Conservation (phyloP, 2,329 filamentous ascomycete species). For the Nectriaceae sp. region DNA sequence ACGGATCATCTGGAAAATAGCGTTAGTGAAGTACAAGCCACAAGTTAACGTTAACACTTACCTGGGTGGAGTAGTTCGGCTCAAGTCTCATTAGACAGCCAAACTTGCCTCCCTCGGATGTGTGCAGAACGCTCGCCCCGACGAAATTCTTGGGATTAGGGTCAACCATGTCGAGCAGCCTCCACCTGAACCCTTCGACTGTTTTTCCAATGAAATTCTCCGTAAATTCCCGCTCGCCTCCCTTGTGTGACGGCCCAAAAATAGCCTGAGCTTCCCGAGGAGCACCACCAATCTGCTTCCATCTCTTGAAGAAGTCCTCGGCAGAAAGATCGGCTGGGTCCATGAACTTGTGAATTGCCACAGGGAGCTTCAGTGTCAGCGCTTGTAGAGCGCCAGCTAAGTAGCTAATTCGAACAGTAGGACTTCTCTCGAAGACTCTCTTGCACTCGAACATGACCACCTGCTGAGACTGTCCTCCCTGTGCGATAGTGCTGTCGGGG, state of each 20-base stretch:
- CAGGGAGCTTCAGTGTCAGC: slow-evolving; percentile 85
- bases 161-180: slow-evolving; percentile 81
- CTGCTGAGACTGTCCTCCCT: slow-evolving; percentile 82
- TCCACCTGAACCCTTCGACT: slow-evolving; percentile 88
- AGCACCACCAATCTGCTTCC: slow-evolving; percentile 94
- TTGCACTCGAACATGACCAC: slow-evolving; percentile 93
- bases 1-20: slow-evolving; percentile 76
- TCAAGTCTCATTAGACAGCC: slow-evolving; percentile 92
- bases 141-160: slow-evolving; percentile 94
- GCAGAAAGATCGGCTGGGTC: slow-evolving; percentile 81
- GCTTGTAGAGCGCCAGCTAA: slow-evolving; percentile 92
- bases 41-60: slow-evolving; percentile 50
- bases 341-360: slow-evolving; percentile 95
- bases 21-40: slow-evolving; percentile 13
- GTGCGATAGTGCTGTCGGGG: slow-evolving; percentile 77
- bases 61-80: slow-evolving; percentile 89
- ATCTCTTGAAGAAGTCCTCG: slow-evolving; percentile 98
- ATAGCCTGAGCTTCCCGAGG: slow-evolving; percentile 87
- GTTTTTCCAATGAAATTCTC: slow-evolving; percentile 70
- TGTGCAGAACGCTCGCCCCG: slow-evolving; percentile 84
- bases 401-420: slow-evolving; percentile 93
- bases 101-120: slow-evolving; percentile 82
- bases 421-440: slow-evolving; percentile 77
- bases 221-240: slow-evolving; percentile 62
- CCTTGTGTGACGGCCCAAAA: slow-evolving; percentile 64